A percentile compares a stretch with the other conserved stretches of the same genome.
These are phyloP conservation scores for Globisporangium cystogenes DNA, from an alignment of 352 stramenopile species.

Conservation along the genomic window DNA sequence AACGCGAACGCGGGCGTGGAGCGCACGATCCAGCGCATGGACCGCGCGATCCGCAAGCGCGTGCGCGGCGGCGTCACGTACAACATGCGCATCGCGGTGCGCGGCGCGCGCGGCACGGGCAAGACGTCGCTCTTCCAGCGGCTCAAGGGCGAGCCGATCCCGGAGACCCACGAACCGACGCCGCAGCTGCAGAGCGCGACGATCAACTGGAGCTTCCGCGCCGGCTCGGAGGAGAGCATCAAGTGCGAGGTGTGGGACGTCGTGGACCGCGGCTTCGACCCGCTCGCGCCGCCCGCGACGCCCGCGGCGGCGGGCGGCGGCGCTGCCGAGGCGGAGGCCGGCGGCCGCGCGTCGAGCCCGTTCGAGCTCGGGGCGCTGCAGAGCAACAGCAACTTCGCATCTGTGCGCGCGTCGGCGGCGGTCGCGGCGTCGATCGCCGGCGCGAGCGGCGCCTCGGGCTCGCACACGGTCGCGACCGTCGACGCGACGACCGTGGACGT, in stretches of 20 bases:
- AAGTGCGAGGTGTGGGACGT: slow-evolving; percentile 92
- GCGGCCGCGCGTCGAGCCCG: slow-evolving; percentile 5
- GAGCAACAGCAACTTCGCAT: slow-evolving; percentile 8
- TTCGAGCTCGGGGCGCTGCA: slow-evolving; percentile 18
- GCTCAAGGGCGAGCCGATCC: slow-evolving; percentile 75
- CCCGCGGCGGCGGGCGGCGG: slow-evolving; percentile 2
- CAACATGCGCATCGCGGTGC: slow-evolving; percentile 91
- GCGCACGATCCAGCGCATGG: slow-evolving; percentile 75
- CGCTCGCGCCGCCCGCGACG: slow-evolving; percentile 5
- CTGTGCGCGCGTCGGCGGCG: slow-evolving; percentile 19
- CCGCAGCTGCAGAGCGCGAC: slow-evolving; percentile 83
- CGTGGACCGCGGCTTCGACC: slow-evolving; percentile 72
- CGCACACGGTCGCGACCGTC: slow-evolving; percentile 60
- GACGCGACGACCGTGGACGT: slow-evolving; percentile 87
- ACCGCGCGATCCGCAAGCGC: slow-evolving; percentile 72
- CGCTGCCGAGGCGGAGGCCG: neutral
- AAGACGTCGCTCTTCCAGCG: slow-evolving; percentile 88
- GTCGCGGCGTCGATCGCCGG: slow-evolving; percentile 15
- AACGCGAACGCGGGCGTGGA: slow-evolving; percentile 24
- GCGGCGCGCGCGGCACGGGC: slow-evolving; percentile 75
- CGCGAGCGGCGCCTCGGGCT: slow-evolving; percentile 23
- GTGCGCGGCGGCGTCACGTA: slow-evolving; percentile 82
- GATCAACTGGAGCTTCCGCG: slow-evolving; percentile 81
- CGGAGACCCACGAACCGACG: slow-evolving; percentile 59
- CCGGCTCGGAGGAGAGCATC: slow-evolving; percentile 70